Evolutionary conservation across 805 yeast species (phyloP), one percentile per base, ranked within the genome.

Genomic region (Metschnikowia arizonensis): DNA sequence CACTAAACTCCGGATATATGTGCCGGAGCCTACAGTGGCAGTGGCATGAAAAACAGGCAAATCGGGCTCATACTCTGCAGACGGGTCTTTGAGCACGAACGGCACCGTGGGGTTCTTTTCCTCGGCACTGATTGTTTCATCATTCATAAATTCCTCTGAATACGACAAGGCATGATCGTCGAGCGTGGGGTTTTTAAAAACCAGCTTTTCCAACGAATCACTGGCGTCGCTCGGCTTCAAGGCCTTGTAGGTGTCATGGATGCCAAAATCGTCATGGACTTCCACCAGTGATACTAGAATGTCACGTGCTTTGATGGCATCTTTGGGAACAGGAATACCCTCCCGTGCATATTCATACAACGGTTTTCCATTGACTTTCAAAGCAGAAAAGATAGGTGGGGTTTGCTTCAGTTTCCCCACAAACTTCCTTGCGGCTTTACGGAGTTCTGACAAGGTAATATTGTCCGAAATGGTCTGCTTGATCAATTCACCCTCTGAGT

Each of bases 381-480:
- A 69, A 0, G 99, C 99, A 14, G 97, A 87, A 63, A 80, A 93
- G 11, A 93, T 83, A 0, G 99, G 99, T 10, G 99, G 99, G 0
- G 95, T 84, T 65, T 93, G 99, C 54, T 76, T 76, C 42, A 90
- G 68, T 12, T 80, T 76, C 0, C 98, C 99, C n/a, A 80, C 68
- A 59, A 93, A 89, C 63, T 82, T 82, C 5, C 67, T 68, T 19
- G 79, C 76, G 0, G 82, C 71, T 2, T 65, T 59, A 10, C 65
- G 65, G 10, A 90, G 64, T 36, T 73, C 61, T 2, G 78, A 83
- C 50, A 67, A 64, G 0, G 80, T 76, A 36, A 88, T 64, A 56
- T 83, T 89, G 6, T 67, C 72, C 1, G 76, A 72, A 4, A 77
- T 74, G 17, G 79, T 82, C 47, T 71, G 74, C 4, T 83, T 72